These are phyloP conservation scores for Silene noctiflora DNA, from an alignment of 179 eudicot genomes.

Conservation along the genomic window DNA sequence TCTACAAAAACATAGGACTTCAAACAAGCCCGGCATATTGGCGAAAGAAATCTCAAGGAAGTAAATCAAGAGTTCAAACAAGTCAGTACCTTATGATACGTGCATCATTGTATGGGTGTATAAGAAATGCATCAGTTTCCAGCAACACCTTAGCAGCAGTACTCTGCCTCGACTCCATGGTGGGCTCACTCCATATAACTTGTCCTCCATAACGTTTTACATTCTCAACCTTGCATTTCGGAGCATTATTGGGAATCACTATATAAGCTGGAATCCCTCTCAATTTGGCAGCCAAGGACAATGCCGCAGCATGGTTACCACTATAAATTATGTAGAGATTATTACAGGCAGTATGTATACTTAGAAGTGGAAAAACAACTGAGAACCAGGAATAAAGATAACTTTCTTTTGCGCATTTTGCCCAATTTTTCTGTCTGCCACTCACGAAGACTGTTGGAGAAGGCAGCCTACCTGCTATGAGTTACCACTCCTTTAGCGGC, in stretches of 20 bases:
- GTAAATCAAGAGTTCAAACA: background rate
- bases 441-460: background rate
- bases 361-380: background rate
- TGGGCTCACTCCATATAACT: conserved; percentile 79
- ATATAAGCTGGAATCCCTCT: conserved; percentile 88
- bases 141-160: conserved; percentile 59
- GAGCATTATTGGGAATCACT: conserved; percentile 82
- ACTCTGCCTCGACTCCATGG: conserved; percentile 65
- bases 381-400: background rate
- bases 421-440: no score
- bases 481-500: conserved; percentile 91
- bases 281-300: conserved; percentile 86
- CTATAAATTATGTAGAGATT: conserved; percentile 33
- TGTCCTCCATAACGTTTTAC: conserved; percentile 85
- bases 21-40: background rate
- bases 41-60: background rate
- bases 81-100: conserved; percentile 65
- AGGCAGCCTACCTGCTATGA: conserved; percentile 73
- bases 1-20: background rate
- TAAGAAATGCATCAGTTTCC: conserved; percentile 82
- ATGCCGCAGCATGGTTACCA: conserved; percentile 95
- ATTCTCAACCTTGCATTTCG: conserved; percentile 93
- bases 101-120: conserved; percentile 84
- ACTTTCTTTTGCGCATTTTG: no score
- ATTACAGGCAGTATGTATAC: background rate